These are phyloP conservation scores for Brassica nigra DNA, from an alignment of 345 rosid genomes.

Conservation along the genomic window DNA sequence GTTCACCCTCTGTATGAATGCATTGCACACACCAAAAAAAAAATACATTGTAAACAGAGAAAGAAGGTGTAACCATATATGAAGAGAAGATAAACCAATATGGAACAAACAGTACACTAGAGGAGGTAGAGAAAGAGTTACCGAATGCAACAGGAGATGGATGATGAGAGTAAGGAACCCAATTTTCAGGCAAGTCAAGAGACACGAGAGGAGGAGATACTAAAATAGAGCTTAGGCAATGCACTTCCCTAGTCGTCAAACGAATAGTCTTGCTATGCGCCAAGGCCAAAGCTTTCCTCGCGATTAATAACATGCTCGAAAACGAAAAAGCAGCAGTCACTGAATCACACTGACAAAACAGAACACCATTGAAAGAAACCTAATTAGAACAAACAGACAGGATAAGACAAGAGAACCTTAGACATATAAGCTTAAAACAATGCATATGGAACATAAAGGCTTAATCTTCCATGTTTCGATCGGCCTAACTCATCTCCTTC, in stretches of 20 bases:
- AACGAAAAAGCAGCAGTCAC: background rate
- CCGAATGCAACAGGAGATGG: constrained; percentile 36
- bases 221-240: constrained; percentile 47
- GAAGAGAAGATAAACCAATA: background rate
- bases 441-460: background rate
- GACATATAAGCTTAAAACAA: background rate
- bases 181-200: constrained; percentile 70
- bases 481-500: constrained; percentile 7
- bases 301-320: constrained; percentile 32
- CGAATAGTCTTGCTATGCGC: constrained; percentile 25
- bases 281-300: constrained; percentile 39
- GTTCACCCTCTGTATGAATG: constrained; percentile 46
- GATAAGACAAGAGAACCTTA: constrained; percentile 3
- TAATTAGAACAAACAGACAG: constrained; percentile 1
- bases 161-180: constrained; percentile 44
- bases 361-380: constrained; percentile 7
- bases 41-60: background rate
- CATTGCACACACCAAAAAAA: background rate
- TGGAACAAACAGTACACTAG: background rate
- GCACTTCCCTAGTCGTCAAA: constrained; percentile 34
- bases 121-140: constrained; percentile 26
- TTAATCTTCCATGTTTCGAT: background rate
- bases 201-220: constrained; percentile 76
- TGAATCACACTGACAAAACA: constrained; percentile 2
- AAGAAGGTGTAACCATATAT: background rate